Percentiles rank a stretch among this genome's conserved stretches.
Conservation (phyloP, 2,329 filamentous ascomycete genomes). For the Alternaria incomplexa region DNA sequence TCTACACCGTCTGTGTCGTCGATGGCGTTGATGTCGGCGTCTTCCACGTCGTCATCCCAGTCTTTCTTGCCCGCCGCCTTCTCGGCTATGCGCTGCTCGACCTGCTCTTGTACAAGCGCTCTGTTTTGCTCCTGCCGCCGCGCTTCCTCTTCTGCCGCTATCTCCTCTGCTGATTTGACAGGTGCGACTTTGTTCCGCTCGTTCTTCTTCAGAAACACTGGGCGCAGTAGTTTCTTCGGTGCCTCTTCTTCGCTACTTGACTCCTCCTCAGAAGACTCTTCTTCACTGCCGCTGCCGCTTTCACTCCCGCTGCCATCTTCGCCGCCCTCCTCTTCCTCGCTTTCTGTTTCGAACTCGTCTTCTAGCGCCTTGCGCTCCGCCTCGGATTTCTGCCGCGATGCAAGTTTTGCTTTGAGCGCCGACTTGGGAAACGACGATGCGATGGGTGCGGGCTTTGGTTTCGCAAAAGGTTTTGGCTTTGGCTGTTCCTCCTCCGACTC, state of each 20-base stretch:
- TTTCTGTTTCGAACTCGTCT: conserved; percentile 67
- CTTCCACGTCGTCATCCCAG: conserved; percentile 75
- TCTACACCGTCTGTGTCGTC: conserved; percentile 90
- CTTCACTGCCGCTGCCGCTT: conserved; percentile 30
- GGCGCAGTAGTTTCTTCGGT: conserved; percentile 64
- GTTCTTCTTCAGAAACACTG: conserved; percentile 70
- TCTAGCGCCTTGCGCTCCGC: conserved; percentile 47
- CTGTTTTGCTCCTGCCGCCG: conserved; percentile 75
- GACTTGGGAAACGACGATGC: conserved; percentile 57
- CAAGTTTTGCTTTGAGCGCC: conserved; percentile 51
- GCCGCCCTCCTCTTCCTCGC: conserved; percentile 42
- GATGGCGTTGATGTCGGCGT: conserved; percentile 75
- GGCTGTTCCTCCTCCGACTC: conserved; percentile 61
- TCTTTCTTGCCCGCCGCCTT: conserved; percentile 78
- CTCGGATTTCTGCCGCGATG: conserved; percentile 44
- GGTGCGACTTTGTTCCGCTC: conserved; percentile 57
- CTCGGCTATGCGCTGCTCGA: conserved; percentile 79
- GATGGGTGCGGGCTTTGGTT: conserved; percentile 45
- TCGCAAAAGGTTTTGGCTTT: conserved; percentile 41
- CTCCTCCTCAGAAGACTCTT: conserved; percentile 56
- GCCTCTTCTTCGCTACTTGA: conserved; percentile 65
- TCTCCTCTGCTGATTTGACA: conserved; percentile 47
- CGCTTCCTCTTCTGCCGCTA: conserved; percentile 58
- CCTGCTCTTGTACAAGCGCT: conserved; percentile 84
- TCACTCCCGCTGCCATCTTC: conserved; percentile 25